These are phyloP conservation scores for Paspalum notatum DNA, from an alignment of 176 grass and related monocot genomes.

Conservation along the genomic window DNA sequence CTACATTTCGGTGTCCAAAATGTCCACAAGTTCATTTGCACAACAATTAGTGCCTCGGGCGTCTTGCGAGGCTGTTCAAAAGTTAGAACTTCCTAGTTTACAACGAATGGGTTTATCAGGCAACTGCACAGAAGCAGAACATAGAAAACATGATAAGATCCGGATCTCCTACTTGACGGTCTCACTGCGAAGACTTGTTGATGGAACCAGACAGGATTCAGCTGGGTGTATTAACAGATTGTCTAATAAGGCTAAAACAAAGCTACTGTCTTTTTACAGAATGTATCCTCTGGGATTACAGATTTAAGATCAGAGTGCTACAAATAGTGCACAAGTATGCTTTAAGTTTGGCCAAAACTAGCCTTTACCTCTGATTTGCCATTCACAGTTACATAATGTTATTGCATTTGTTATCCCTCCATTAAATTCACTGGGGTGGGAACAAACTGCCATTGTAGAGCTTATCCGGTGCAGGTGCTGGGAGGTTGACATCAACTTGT, in stretches of 20 bases:
- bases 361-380: constrained; percentile 13
- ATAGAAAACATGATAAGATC: not conserved
- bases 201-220: constrained; percentile 8
- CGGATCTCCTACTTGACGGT: not conserved
- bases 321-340: not conserved
- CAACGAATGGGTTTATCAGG: constrained; percentile 28
- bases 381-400: constrained; percentile 27
- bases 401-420: not conserved
- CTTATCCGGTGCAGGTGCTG: constrained; percentile 30
- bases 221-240: constrained; percentile 40
- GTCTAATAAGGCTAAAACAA: constrained; percentile 37
- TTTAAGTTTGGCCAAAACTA: constrained; percentile 5
- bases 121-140: constrained; percentile 37
- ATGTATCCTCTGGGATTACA: not conserved
- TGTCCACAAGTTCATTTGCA: constrained; percentile 3
- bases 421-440: constrained; percentile 48
- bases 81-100: not conserved
- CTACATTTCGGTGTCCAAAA: not conserved
- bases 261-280: constrained; percentile 50
- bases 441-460: constrained; percentile 47
- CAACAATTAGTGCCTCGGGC: not conserved
- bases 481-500: constrained; percentile 30
- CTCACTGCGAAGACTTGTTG: not conserved
- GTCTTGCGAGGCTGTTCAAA: not conserved
- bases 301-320: constrained; percentile 12